Base-by-base conservation (phyloP, 257 asterid species). In the Lycium barbarum region DNA sequence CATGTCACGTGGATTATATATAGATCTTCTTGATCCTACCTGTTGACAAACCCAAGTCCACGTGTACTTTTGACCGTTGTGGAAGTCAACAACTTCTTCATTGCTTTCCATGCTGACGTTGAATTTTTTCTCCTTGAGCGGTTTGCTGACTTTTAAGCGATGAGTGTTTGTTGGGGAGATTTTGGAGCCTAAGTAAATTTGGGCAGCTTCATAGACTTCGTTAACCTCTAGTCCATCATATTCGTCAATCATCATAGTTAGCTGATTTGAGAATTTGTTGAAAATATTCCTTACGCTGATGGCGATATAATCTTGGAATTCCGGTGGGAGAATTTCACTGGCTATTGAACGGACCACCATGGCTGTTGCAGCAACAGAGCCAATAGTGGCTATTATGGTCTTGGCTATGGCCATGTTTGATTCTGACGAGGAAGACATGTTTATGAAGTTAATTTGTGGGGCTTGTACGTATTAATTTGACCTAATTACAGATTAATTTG, bases 21-120 rank as follows among this genome's bases (percentile, higher is more conserved):
- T 86, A 4, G 9, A 73, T 1, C 51, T 9, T 10, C 54, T 84
- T 3, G 87, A 5, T 70, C 88, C 87, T 0, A 38, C 53, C 8
- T 80, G 36, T 18, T 13, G 80, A 40, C 90, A 86, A 2, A 83
- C 54, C 94, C 95, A 89, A 35, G 83, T 68, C 98, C 98, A 92
- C 35, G 72, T 86, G 87, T 91, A 86, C 49, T 55, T 89, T 18
- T 84, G 79, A 1, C 93, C 93, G 0, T 85, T 36, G 90, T 61
- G 88, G 2, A 54, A 0, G 47, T 92, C 95, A 0, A 26, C 33
- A 26, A 33, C 72, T 45, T 65, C 72, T 9, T 33, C 45, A 3
- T 65, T 65, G 6, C 5, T 45, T 6, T 65, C 72, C 72, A 65
- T 65, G 72, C n/a, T 33, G 45, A 65, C 33, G 45, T 33, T 65